Evolutionary conservation across 2,329 filamentous ascomycete species (phyloP).

Genomic region (Aspergillus hiratsukae): DNA sequence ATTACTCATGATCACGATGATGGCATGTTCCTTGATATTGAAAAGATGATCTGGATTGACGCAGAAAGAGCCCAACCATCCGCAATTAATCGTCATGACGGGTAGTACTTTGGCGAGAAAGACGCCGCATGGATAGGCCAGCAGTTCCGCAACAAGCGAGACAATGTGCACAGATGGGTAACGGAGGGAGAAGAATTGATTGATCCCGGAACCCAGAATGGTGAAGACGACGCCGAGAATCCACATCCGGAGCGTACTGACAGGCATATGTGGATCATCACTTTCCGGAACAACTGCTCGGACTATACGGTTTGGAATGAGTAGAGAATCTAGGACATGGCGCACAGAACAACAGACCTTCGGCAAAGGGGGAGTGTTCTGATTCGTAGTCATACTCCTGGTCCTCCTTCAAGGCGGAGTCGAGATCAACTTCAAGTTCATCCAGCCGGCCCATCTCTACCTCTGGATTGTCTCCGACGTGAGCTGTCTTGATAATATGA

Average conservation of each 20-base stretch:
- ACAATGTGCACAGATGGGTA: slow-evolving; percentile 46
- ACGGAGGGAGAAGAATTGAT: slow-evolving; percentile 46
- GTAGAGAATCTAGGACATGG: neutral
- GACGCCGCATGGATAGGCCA: slow-evolving; percentile 43
- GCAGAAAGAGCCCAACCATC: slow-evolving; percentile 14
- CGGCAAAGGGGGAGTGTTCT: slow-evolving; percentile 22
- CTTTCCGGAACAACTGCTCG: slow-evolving; percentile 26
- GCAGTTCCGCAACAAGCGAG: slow-evolving; percentile 43
- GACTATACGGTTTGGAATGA: slow-evolving; percentile 7
- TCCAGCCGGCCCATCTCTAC: slow-evolving; percentile 11
- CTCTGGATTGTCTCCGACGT: slow-evolving; percentile 7
- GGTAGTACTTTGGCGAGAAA: slow-evolving; percentile 38
- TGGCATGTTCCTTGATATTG: slow-evolving; percentile 46
- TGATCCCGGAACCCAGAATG: slow-evolving; percentile 46
- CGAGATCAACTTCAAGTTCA: slow-evolving; percentile 2
- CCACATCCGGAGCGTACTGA: slow-evolving; percentile 38
- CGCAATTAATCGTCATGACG: slow-evolving; percentile 24
- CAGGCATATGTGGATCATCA: slow-evolving; percentile 23
- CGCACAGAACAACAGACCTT: slow-evolving; percentile 10
- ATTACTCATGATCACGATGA: slow-evolving; percentile 48
- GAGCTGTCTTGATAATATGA: neutral
- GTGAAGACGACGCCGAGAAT: slow-evolving; percentile 38
- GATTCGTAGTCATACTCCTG: slow-evolving; percentile 21
- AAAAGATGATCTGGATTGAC: slow-evolving; percentile 43
- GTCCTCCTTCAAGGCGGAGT: slow-evolving; percentile 5